Base-by-base conservation (phyloP, 2,329 filamentous ascomycete species). In the Huntiella omanensis region DNA sequence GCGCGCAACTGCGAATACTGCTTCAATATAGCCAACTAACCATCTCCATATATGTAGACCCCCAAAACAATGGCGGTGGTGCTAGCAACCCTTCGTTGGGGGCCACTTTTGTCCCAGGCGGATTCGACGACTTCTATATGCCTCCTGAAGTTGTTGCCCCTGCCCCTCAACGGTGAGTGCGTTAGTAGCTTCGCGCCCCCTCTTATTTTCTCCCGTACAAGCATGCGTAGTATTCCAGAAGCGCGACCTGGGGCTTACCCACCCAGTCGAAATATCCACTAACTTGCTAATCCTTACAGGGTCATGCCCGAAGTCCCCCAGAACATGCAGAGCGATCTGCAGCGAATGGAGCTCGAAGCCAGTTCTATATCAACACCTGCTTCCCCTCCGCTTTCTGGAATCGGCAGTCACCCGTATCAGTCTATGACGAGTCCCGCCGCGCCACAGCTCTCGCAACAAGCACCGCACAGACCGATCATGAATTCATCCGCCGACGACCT, bases 221-320 rank as follows among this genome's bases (percentile, higher is more conserved):
- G 33, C 19, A 6, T 28, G 42, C 15, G 15, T 15, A 38, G 32
- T n/a, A 38, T 45, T n/a, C 34, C 10, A 45, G 17, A 45, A 45
- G 33, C 33, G 15, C 10, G 13, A 36, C 32, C 28, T 37, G 37
- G 36, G 33, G 15, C 17, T 40, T 33, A 16, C 16, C 15, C 22
- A 47, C 38, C 32, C 45, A 32, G 16, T 19, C 22, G 36, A 37
- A 33, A 35, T 43, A 47, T 40, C 43, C 32, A 49, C 43, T 51
- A 49, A 45, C 46, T 33, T 49, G 40, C 22, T 36, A 13, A 32
- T 22, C 33, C 17, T 35, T 41, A 54, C 62, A 93, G 85, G 67
- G 77, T 92, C 58, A 94, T 88, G 77, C 83, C 85, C 60, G 86
- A 95, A 70, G 86, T 95, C 54, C 85, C 88, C 54, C 83, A 88